Evolutionary conservation across 495 filamentous ascomycete genomes (phyloP).

Genomic region (Chaetomium cochliodes): DNA sequence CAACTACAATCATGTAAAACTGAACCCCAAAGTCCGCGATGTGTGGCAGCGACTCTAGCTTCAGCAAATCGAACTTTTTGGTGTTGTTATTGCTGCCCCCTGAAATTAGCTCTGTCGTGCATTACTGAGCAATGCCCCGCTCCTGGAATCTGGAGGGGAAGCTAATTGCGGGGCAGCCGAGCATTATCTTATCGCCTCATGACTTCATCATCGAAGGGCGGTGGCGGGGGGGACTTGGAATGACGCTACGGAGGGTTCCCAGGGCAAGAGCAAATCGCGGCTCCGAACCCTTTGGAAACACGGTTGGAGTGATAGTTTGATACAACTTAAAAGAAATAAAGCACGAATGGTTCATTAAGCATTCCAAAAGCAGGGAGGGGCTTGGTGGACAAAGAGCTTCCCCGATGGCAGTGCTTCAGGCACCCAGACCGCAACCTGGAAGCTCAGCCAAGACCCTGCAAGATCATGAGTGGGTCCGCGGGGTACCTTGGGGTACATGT

Average conservation of each 20-base stretch:
- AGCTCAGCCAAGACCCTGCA: constrained; percentile 4
- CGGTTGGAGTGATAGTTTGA: no score
- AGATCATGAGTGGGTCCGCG: constrained; percentile 16
- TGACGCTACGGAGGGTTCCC: not conserved
- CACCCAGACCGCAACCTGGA: constrained; percentile 22
- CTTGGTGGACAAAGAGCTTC: constrained; percentile 9
- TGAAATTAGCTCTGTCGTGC: not conserved
- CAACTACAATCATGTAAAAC: not conserved
- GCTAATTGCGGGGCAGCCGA: constrained; percentile 28
- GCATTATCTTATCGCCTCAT: constrained; percentile 39
- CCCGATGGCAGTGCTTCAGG: constrained; percentile 22
- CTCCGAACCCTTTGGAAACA: no score
- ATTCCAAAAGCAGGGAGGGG: constrained; percentile 20
- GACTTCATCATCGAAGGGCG: constrained; percentile 30
- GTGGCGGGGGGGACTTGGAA: not conserved
- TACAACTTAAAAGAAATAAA: no score
- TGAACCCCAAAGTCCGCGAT: not conserved
- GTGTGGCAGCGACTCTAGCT: no score
- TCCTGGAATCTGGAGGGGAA: not conserved
- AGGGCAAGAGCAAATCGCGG: not conserved
- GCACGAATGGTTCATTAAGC: not conserved
- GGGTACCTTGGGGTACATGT: constrained; percentile 31
- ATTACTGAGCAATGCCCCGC: constrained; percentile 2
- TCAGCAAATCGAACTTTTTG: not conserved
- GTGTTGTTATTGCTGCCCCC: not conserved